These are phyloP conservation scores for Talaromyces sp. DNA, from an alignment of 2,329 filamentous ascomycete species.

Conservation along the genomic window DNA sequence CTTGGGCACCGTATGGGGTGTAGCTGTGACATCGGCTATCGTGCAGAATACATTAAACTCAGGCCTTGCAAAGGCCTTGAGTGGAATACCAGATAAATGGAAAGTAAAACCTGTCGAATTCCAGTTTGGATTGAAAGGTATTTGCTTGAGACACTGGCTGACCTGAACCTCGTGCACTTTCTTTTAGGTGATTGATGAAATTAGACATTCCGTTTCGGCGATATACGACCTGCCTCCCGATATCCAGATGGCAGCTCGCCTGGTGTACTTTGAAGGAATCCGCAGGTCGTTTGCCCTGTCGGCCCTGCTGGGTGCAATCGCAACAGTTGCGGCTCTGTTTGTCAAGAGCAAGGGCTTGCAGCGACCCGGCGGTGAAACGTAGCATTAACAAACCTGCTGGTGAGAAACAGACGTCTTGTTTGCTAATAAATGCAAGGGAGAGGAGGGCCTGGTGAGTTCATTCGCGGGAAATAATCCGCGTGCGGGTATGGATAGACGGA, in stretches of 20 bases:
- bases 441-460: not conserved
- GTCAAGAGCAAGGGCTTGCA: constrained; percentile 34
- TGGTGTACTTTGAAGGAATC: constrained; percentile 59
- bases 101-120: constrained; percentile 42
- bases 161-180: constrained; percentile 14
- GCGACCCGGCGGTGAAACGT: not conserved
- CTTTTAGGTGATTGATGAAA: constrained; percentile 55
- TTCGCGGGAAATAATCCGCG: not conserved
- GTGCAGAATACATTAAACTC: constrained; percentile 58
- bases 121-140: constrained; percentile 9
- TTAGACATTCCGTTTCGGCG: constrained; percentile 57
- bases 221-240: constrained; percentile 54
- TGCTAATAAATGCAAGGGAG: not conserved
- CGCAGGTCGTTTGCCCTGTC: constrained; percentile 54
- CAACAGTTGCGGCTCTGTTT: constrained; percentile 46
- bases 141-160: constrained; percentile 19
- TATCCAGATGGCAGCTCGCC: constrained; percentile 51
- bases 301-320: constrained; percentile 48
- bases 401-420: not conserved
- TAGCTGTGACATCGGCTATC: constrained; percentile 59
- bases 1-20: constrained; percentile 60
- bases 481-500: not conserved
- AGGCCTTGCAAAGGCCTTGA: constrained; percentile 51
- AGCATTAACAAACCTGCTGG: not conserved
- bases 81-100: constrained; percentile 54